Evolutionary conservation across 345 rosid species (phyloP).

Genomic region (Raphanus sativus): DNA sequence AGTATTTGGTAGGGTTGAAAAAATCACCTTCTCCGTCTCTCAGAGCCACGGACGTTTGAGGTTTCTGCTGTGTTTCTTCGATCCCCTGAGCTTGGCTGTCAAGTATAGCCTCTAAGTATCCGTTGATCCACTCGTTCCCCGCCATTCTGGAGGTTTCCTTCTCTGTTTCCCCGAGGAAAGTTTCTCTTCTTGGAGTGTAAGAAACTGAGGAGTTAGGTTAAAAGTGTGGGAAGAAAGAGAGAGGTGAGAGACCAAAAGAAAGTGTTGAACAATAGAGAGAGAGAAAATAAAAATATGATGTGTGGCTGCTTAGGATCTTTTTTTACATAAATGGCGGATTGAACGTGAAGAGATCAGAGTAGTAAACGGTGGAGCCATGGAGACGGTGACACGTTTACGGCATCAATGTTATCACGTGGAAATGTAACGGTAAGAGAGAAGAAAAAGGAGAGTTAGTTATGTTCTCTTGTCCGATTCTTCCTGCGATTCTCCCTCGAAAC

Average conservation of each 20-base stretch:
- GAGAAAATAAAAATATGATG: neutral
- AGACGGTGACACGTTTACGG: conserved; percentile 17
- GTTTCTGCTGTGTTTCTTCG: conserved; percentile 55
- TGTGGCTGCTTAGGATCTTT: neutral
- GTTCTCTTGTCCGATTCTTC: conserved; percentile 63
- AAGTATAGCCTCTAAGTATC: conserved; percentile 90
- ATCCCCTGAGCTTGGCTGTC: conserved; percentile 64
- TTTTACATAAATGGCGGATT: conserved; percentile 31
- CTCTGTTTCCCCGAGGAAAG: neutral
- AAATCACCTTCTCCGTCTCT: conserved; percentile 56
- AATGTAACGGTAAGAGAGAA: conserved; percentile 8
- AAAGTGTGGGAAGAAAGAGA: neutral
- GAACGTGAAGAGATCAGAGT: conserved; percentile 20
- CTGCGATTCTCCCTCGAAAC: conserved; percentile 39
- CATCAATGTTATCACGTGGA: conserved; percentile 4
- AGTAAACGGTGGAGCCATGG: conserved; percentile 1
- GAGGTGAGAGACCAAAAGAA: neutral
- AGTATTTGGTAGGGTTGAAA: conserved; percentile 87
- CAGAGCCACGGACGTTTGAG: conserved; percentile 39
- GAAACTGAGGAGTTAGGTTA: neutral
- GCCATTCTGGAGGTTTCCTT: conserved; percentile 44
- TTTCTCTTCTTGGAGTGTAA: conserved; percentile 22
- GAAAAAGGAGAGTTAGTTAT: conserved; percentile 13
- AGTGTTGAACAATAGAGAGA: neutral
- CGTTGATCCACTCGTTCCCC: conserved; percentile 97